A percentile compares a stretch with the other conserved stretches of the same genome.
phyloP scores from a whole-genome alignment of 2,329 filamentous ascomycete genomes.

The Diplodia scrobiculata region DNA sequence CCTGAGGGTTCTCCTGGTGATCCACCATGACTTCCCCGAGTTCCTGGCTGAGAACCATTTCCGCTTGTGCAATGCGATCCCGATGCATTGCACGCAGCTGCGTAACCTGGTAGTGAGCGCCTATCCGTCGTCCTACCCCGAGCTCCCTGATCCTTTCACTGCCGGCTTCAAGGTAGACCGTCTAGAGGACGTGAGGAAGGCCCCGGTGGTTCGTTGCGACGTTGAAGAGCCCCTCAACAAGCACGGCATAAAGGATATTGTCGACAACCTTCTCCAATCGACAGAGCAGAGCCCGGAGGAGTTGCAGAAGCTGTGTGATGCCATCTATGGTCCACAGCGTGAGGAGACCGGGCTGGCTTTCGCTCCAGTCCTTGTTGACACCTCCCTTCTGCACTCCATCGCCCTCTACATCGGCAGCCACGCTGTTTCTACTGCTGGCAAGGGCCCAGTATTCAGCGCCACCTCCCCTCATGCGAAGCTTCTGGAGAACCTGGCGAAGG shows the following conservation, averaged over 20 bases:
- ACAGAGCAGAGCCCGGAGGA: conserved; percentile 68
- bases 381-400: conserved; percentile 74
- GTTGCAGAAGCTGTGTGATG: conserved; percentile 74
- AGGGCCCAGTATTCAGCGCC: conserved; percentile 65
- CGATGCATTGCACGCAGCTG: conserved; percentile 80
- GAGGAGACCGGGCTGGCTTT: conserved; percentile 67
- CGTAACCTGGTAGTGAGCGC: conserved; percentile 86
- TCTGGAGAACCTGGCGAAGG: conserved; percentile 74
- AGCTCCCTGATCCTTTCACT: conserved; percentile 73
- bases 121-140: conserved; percentile 68
- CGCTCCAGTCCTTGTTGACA: conserved; percentile 68
- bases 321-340: conserved; percentile 63
- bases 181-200: conserved; percentile 71
- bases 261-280: conserved; percentile 57
- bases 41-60: conserved; percentile 88
- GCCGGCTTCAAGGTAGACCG: conserved; percentile 74
- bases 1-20: conserved; percentile 76
- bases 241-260: conserved; percentile 56
- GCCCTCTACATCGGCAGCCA: conserved; percentile 79
- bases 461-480: conserved; percentile 69
- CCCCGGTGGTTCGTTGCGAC: conserved; percentile 67
- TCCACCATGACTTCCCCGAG: conserved; percentile 93
- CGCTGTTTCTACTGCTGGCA: conserved; percentile 63
- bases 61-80: conserved; percentile 76
- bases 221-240: conserved; percentile 55